A percentile compares a stretch with the other conserved stretches of the same genome.
These are phyloP conservation scores for Mucor plumbeus DNA, from an alignment of 371 early-diverging fungal genomes.

Conservation along the genomic window DNA sequence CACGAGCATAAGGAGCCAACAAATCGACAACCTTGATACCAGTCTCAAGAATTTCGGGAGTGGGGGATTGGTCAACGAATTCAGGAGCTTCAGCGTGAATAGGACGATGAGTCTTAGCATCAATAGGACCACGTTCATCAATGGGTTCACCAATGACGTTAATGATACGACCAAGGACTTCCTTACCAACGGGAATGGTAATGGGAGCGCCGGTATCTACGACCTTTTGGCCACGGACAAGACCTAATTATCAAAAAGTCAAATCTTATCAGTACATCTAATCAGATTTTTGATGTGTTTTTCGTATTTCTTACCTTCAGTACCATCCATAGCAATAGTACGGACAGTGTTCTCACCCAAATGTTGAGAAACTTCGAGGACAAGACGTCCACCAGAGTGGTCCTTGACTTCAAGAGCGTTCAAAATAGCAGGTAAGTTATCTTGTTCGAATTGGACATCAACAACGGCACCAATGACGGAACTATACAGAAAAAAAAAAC, in stretches of 20 bases:
- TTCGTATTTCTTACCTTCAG: conserved; percentile 21
- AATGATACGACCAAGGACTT: conserved; percentile 94
- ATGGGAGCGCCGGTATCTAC: conserved; percentile 93
- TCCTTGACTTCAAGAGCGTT: conserved; percentile 93
- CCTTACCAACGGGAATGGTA: conserved; percentile 90
- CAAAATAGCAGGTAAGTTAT: conserved; percentile 88
- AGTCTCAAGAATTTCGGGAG: conserved; percentile 95
- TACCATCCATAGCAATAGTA: conserved; percentile 98
- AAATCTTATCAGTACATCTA: conserved; percentile 2
- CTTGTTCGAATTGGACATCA: conserved; percentile 94
- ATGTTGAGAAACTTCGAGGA: conserved; percentile 95
- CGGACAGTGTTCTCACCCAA: conserved; percentile 97
- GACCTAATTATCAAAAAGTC: conserved; percentile 65
- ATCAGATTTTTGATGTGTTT: background rate
- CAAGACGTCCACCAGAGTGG: conserved; percentile 78
- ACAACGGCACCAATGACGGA: conserved; percentile 96
- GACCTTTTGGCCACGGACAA: conserved; percentile 93
- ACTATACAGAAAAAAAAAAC: conserved; percentile 1
- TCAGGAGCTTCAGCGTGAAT: conserved; percentile 92
- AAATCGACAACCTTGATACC: conserved; percentile 99
- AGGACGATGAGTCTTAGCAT: conserved; percentile 77
- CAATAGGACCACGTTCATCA: conserved; percentile 95
- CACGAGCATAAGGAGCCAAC: conserved; percentile 96
- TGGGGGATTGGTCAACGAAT: conserved; percentile 93
- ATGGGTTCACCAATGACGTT: conserved; percentile 97